Evolutionary conservation across 2,329 filamentous ascomycete species (phyloP), one percentile per base, ranked within the genome.

Genomic region (Aspergillus fumigatus): DNA sequence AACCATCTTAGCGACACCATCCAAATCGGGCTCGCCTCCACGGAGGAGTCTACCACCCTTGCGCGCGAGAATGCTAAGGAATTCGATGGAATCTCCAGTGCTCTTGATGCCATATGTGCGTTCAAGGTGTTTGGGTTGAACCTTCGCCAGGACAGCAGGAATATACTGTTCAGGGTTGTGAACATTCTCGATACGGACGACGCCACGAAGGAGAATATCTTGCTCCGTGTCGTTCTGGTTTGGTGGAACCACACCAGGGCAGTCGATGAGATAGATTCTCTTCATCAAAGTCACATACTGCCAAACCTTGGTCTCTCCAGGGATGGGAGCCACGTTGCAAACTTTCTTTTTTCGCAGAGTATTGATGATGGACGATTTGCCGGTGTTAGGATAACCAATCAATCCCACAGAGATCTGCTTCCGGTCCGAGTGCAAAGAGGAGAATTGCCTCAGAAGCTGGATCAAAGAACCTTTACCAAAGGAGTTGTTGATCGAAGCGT

Each of bases 161-260:
- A 99, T 94, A 70, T 99, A 99, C 67, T 99, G 94, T 68, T 95
- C 92, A 0, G 94, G 94, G 68, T 97, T 89, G 64, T 97, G 89
- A 0, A 99, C 93, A 69, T 96, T 97, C 74, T 99, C 94, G 2
- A 97, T 90, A 64, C 94, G 84, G 10, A 96, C 92, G 7, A 96
- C 92, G 62, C 94, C 94, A 62, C 93, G 85, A 9, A 99, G 82
- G 3, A 99, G 81, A 54, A 99, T 88, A 63, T 97, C 92, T 66
- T 92, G 86, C 27, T 92, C 89, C 0, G 88, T 89, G 68, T 97
- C 93, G 54, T 85, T 85, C 59, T 85, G 85, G 62, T 89, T 94
- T 0, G 94, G 93, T 3, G 94, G 94, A 0, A 97, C 94, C 43
- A 99, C 92, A 74, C 94, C 94, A 41, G 94, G 94, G 68, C 93